Evolutionary conservation across 805 yeast genomes (phyloP).

Genomic region (Torulaspora quercuum): DNA sequence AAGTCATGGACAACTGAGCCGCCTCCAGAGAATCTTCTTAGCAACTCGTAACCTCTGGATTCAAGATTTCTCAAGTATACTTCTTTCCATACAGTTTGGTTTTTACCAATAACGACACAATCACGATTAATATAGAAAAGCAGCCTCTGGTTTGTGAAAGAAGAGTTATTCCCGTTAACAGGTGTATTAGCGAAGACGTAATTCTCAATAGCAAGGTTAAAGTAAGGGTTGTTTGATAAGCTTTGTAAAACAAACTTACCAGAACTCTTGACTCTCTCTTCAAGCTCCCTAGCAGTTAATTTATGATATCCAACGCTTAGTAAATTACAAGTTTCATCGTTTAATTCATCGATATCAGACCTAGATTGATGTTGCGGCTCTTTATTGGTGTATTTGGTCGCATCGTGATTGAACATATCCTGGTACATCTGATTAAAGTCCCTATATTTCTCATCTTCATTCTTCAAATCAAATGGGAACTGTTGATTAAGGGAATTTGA

Average conservation of each 20-base stretch:
- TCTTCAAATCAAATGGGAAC: constrained; percentile 23
- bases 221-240: constrained; percentile 55
- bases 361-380: constrained; percentile 1
- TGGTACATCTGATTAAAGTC: constrained; percentile 39
- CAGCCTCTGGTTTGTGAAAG: constrained; percentile 47
- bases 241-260: constrained; percentile 54
- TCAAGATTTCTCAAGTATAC: constrained; percentile 57
- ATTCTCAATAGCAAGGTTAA: constrained; percentile 80
- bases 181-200: constrained; percentile 68
- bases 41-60: constrained; percentile 53
- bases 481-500: constrained; percentile 7
- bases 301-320: constrained; percentile 22
- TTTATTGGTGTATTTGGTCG: neutral
- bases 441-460: constrained; percentile 26
- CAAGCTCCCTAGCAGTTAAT: constrained; percentile 22
- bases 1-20: constrained; percentile 94
- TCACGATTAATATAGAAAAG: constrained; percentile 73
- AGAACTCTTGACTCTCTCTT: constrained; percentile 39
- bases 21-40: constrained; percentile 87
- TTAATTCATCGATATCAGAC: constrained; percentile 37
- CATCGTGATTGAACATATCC: constrained; percentile 33
- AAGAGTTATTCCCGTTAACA: constrained; percentile 22
- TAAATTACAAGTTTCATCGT: constrained; percentile 34
- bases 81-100: constrained; percentile 94
- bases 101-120: constrained; percentile 92